Evolutionary conservation across 805 yeast species (phyloP).

Genomic region (Suhomyces sp.): DNA sequence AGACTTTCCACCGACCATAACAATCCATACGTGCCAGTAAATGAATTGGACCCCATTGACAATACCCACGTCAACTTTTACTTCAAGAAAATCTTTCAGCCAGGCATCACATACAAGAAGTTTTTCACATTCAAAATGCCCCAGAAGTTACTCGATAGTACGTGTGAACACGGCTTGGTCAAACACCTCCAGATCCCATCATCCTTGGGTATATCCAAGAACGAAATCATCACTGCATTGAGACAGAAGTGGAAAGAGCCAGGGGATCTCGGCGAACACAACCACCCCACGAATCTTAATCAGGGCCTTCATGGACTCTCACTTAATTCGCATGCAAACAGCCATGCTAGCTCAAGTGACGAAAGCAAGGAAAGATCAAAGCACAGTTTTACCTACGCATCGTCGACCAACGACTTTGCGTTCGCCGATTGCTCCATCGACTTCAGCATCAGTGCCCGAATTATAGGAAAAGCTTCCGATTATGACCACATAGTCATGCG

Average conservation of each 20-base stretch:
- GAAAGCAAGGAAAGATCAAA: constrained; percentile 5
- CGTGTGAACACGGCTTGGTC: constrained; percentile 34
- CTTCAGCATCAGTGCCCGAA: constrained; percentile 34
- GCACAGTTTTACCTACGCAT: constrained; percentile 14
- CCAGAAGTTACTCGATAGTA: constrained; percentile 32
- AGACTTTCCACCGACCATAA: constrained; percentile 29
- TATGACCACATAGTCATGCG: constrained; percentile 18
- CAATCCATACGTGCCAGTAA: constrained; percentile 25
- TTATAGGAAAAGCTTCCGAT: constrained; percentile 36
- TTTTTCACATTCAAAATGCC: constrained; percentile 41
- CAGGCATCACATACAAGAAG: constrained; percentile 35
- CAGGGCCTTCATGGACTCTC: background rate
- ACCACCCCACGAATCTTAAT: background rate
- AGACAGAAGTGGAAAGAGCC: constrained; percentile 24
- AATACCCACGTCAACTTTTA: constrained; percentile 25
- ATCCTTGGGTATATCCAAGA: constrained; percentile 32
- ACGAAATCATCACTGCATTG: constrained; percentile 24
- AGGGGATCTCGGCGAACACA: constrained; percentile 1
- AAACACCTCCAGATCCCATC: constrained; percentile 39
- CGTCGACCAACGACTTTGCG: constrained; percentile 26
- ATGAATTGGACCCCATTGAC: constrained; percentile 32
- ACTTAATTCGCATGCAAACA: background rate
- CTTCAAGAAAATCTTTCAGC: constrained; percentile 24
- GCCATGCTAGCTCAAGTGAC: background rate
- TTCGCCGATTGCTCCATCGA: constrained; percentile 28